Evolutionary conservation across 768 basidiomycete species (phyloP), one percentile per base, ranked within the genome.

Genomic region (Hygrocybe punicea): DNA sequence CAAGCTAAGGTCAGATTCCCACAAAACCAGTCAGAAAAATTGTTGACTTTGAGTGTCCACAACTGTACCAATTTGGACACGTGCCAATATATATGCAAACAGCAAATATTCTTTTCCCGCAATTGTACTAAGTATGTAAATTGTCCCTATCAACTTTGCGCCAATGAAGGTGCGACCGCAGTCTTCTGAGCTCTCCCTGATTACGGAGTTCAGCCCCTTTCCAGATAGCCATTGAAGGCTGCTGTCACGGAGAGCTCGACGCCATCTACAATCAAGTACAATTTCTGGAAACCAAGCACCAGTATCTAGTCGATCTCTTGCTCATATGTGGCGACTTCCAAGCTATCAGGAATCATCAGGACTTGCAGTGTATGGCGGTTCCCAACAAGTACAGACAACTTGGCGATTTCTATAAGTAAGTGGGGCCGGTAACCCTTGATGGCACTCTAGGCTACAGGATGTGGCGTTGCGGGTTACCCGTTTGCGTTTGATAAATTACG

Each of bases 261-360:
- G 80, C 81, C 9, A 96, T 96, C 53, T 98, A 98, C 74, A 68
- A 72, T 9, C 81, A 86, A 34, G 82, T 98, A 53, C 73, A 71
- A 3, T 63, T 73, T 11, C 81, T 93, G 29, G 89, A 97, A 66
- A 60, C 65, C 2, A 72, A 71, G 58, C 80, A 89, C 63, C 69
- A 75, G 11, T 86, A 85, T 71, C 85, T 82, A 55, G 82, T 97
- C 54, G 91, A 96, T 64, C 74, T 94, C 1, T 81, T 99, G 13
- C 81, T 99, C 39, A 86, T 98, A 25, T 98, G 96, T 57, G 97
- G 97, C 11, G 97, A 99, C 73, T 98, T 99, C 65, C 85, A 97
- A 72, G 95, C 97, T 16, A 79, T 97, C 48, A 80, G 97, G 25
- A 95, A 97, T 63, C 76, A 81, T 57, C 76, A 83, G 55, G 96